Evolutionary conservation across 345 rosid genomes (phyloP), one percentile per base, ranked within the genome.

Genomic region (Alliaria petiolata): DNA sequence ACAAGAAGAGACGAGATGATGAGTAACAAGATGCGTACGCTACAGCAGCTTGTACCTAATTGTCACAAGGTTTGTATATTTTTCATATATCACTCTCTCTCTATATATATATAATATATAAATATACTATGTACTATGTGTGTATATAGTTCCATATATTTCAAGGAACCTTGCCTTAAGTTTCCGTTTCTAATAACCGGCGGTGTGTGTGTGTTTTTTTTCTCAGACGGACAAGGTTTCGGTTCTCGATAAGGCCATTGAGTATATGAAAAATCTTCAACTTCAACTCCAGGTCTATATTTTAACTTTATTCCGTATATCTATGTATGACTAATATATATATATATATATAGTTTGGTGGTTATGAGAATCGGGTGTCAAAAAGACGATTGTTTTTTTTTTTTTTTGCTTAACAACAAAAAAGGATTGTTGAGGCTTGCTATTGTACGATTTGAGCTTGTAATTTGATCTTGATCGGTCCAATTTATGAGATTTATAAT

Each of bases 1-100:
- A 80, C 74, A 67, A 74, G 70, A 76, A 90, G 96, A 81, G 51
- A 56, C 73, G 89, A 78, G 80, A 75, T 86, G 82, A 80, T 93
- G 82, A 83, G 85, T 77, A 71, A 82, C 69, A 93, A 83, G 83
- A 82, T 93, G 85, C 85, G 85, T 5, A 76, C 76, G 53, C 67
- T 93, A 65, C 87, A 84, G 31, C 76, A 83, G 46, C 90, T 93
- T 19, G 52, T 93, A 45, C 98, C 98, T 25, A 85, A 89, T 43
- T 85, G 89, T 69, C 67, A 79, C 71, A 83, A 88, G 95, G 95
- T 89, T 71, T 5, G 50, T 69, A 19, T 60, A 56, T 3, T 2
- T n/a, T 28, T 6, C 7, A 44, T 28, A 40, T 59, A 13, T 39
- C 6, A 44, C 11, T 42, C 12, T 42, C 11, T 14, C 28, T 26